Evolutionary conservation across 2,329 filamentous ascomycete species (phyloP).

Genomic region (Fusarium sublunatum): DNA sequence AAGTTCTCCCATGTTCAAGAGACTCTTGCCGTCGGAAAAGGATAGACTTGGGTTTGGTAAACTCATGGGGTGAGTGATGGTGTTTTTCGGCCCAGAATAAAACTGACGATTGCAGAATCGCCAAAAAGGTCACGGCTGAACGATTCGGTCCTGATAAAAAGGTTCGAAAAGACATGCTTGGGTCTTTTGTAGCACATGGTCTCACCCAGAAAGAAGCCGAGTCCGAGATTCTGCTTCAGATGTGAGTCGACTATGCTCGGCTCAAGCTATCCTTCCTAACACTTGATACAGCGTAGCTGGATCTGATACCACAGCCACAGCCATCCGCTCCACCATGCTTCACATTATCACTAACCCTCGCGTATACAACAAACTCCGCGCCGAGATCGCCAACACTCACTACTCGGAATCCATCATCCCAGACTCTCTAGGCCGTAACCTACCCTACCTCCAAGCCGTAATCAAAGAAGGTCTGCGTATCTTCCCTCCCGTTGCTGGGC

Average conservation of each 20-base stretch:
- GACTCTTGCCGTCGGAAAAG: slow-evolving; percentile 55
- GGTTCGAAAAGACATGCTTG: slow-evolving; percentile 48
- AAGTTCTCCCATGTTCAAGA: slow-evolving; percentile 54
- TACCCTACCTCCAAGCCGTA: slow-evolving; percentile 60
- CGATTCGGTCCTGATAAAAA: slow-evolving; percentile 45
- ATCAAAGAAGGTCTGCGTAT: slow-evolving; percentile 61
- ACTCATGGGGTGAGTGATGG: slow-evolving; percentile 56
- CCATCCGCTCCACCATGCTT: slow-evolving; percentile 64
- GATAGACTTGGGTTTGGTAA: slow-evolving; percentile 55
- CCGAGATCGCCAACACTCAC: slow-evolving; percentile 36
- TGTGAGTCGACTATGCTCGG: slow-evolving; percentile 6
- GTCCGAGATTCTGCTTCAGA: slow-evolving; percentile 45
- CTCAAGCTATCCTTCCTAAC: background rate
- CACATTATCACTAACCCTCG: slow-evolving; percentile 63
- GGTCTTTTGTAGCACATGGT: slow-evolving; percentile 47
- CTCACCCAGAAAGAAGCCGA: slow-evolving; percentile 44
- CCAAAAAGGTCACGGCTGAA: slow-evolving; percentile 46
- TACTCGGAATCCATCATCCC: slow-evolving; percentile 44
- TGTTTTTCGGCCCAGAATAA: background rate
- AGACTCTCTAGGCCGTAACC: slow-evolving; percentile 49
- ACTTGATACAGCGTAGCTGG: slow-evolving; percentile 58
- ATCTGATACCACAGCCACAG: slow-evolving; percentile 68
- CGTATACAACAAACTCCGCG: slow-evolving; percentile 58
- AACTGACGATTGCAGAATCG: slow-evolving; percentile 35
- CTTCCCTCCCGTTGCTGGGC: slow-evolving; percentile 51